Evolutionary conservation across 2,329 filamentous ascomycete species (phyloP), one percentile per base, ranked within the genome.

Genomic region (Reticulascus tulasneorum): DNA sequence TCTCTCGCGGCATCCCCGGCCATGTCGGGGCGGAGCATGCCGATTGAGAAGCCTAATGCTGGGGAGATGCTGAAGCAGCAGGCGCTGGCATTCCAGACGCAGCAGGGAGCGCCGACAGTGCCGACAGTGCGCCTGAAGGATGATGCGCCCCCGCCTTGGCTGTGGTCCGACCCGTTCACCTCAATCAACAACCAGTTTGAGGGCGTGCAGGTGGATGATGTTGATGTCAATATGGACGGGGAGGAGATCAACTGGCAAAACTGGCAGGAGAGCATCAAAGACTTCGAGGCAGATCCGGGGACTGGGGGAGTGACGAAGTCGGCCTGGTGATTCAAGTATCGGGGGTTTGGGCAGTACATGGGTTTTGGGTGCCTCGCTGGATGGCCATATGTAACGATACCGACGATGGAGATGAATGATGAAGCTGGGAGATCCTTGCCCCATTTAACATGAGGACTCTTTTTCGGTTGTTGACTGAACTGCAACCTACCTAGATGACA

Each of bases 211-310:
- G 26, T 44, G 7, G 60, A 62, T 30, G 57, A 64, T 17, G 47
- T 58, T 27, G 65, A 66, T 7, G 39, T 53, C 20, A 49, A 47
- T 23, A 60, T 66, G 49, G 47, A 63, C 39, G 40, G 17, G 15
- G 56, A 60, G 4, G 59, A 63, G 7, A 71, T 72, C 39, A 62
- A 71, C 44, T 73, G 69, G 69, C 63, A 71, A 31, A 63, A 64
- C 37, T 73, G 69, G 64, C 65, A 63, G 38, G 60, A 67, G 37
- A 66, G 50, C 44, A 58, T 67, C 27, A 56, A 56, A 19, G 62
- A 60, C 1, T 40, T 66, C 36, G 63, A 63, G 48, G 58, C 60
- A 37, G 38, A 44, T 12, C 37, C 37, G 7, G 38, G 24, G 9
- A 26, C 16, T 6, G 24, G 24, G 7, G n/a, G 16, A 26, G n/a